phyloP scores from a whole-genome alignment of 352 stramenopile genomes.

The Elongisporangium undulatum region DNA sequence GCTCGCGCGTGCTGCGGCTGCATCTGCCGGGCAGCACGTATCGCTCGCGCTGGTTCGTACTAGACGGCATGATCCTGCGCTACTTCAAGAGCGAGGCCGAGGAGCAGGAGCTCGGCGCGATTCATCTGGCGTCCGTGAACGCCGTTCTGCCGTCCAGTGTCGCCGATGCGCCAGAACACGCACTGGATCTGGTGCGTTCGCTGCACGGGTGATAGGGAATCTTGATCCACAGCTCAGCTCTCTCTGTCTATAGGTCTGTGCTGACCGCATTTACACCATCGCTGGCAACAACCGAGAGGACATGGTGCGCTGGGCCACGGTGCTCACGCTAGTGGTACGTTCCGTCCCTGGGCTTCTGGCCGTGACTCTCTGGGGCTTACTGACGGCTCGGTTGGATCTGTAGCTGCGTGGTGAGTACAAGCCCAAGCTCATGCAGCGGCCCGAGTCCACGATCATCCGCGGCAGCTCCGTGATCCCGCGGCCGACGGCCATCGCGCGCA shows the following conservation, averaged over 20 bases:
- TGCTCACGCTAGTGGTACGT: constrained; percentile 78
- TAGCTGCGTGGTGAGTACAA: constrained; percentile 85
- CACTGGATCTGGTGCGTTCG: constrained; percentile 64
- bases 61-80: constrained; percentile 85
- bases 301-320: constrained; percentile 87
- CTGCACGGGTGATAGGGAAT: background rate
- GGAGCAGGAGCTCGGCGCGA: constrained; percentile 84
- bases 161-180: constrained; percentile 80
- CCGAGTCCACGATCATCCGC: constrained; percentile 84
- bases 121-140: constrained; percentile 85
- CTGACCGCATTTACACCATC: constrained; percentile 86
- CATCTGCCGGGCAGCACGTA: constrained; percentile 81
- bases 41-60: constrained; percentile 81
- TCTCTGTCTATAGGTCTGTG: constrained; percentile 46
- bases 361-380: background rate
- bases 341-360: background rate
- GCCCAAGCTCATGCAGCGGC: constrained; percentile 84
- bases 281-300: constrained; percentile 82
- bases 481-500: constrained; percentile 57
- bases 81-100: constrained; percentile 88
- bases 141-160: constrained; percentile 85
- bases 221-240: background rate
- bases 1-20: constrained; percentile 64
- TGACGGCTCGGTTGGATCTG: constrained; percentile 1
- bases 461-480: constrained; percentile 79